Conservation (phyloP, 192 early-diverging fungal species). For the Coemansia furcata region DNA sequence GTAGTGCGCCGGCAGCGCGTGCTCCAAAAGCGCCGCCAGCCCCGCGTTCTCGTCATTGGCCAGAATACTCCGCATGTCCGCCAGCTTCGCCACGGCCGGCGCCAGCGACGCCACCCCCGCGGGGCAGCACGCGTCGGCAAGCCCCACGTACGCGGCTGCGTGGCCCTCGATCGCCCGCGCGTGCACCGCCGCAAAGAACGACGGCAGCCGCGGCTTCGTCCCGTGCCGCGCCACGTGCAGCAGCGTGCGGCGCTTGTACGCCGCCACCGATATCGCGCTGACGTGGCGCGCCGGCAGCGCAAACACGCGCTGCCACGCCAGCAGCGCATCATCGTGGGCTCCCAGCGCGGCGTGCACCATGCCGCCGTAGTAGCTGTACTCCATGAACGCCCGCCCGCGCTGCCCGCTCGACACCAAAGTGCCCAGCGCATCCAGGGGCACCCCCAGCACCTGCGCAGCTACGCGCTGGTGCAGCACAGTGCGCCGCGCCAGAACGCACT, state of each 20-base stretch:
- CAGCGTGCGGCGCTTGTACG: conserved; percentile 39
- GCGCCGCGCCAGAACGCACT: conserved; percentile 30
- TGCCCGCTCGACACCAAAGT: neutral
- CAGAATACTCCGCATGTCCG: conserved; percentile 12
- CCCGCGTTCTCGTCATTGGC: conserved; percentile 19
- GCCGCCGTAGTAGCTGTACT: conserved; percentile 38
- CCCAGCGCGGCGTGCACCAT: conserved; percentile 40
- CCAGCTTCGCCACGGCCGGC: neutral
- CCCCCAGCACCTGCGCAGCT: neutral
- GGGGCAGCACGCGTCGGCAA: conserved; percentile 23
- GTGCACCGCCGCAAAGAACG: conserved; percentile 32
- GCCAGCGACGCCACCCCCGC: conserved; percentile 3
- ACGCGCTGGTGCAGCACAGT: conserved; percentile 20
- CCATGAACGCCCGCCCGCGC: conserved; percentile 24
- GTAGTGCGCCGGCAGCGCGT: conserved; percentile 26
- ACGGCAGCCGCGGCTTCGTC: conserved; percentile 11
- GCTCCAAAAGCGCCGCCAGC: conserved; percentile 8
- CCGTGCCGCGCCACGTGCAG: conserved; percentile 8
- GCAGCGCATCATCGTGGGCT: conserved; percentile 13
- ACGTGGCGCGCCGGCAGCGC: conserved; percentile 28
- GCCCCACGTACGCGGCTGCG: conserved; percentile 8
- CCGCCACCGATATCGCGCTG: conserved; percentile 34
- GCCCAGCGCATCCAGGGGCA: conserved; percentile 30
- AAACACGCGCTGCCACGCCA: conserved; percentile 39
- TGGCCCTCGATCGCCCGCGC: conserved; percentile 20